Evolutionary conservation across 78 protist genomes (phyloP), one percentile per base, ranked within the genome.

Genomic region (Isochrysis galbana): DNA sequence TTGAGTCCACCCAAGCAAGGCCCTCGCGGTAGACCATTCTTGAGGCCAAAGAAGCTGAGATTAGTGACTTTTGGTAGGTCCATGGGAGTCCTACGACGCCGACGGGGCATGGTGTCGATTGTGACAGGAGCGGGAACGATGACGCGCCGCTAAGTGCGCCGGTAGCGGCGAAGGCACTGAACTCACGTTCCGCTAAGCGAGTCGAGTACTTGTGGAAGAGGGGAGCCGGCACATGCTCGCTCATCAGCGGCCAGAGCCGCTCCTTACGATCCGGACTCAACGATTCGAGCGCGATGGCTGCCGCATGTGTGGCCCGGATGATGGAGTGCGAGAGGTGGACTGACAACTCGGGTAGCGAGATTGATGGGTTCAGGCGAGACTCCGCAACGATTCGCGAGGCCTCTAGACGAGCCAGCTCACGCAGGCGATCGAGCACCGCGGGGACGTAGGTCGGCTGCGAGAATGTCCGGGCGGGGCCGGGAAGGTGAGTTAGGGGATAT

Each of bases 161-260:
- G n/a, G n/a, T n/a, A n/a, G n/a, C n/a, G n/a, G n/a, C n/a, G n/a
- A n/a, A n/a, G n/a, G n/a, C n/a, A n/a, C n/a, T n/a, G n/a, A n/a
- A n/a, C n/a, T n/a, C n/a, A n/a, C n/a, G n/a, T 14, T 77, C 84
- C n/a, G 84, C 34, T 4, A 77, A 21, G 32, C 84, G 84, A 2
- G 44, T 1, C 46, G 84, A 17, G n/a, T 77, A 77, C 32, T 36
- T 39, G 17, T 77, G 48, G 46, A 77, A 77, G 47, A 77, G 46
- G 14, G 23, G 34, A 7, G 84, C 34, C 25, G 84, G 84, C 25
- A 77, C 47, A 5, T 39, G 84, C 84, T 77, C 84, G 46, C 84
- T 41, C 46, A 39, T 39, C n/a, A 77, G 84, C 44, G 84, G 84
- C 84, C 84, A 77, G 47, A 77, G 84, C 84, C 84, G 84, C 47